Base-by-base conservation (phyloP, 208 protist genomes). In the Angomonas ambiguus region DNA sequence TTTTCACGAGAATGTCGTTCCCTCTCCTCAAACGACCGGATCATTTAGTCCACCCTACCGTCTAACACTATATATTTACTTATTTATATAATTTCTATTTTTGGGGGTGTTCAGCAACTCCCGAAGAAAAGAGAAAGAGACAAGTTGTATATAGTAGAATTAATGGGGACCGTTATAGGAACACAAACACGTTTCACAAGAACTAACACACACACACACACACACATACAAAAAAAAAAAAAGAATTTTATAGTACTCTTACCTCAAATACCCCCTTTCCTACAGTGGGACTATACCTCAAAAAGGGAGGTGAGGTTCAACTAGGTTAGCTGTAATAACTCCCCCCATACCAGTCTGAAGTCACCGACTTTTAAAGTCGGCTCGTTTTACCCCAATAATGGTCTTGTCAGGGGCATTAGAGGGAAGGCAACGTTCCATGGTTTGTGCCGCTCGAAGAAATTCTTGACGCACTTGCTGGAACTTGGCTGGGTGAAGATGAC, bases 401-500 rank as follows among this genome's bases (percentile, higher is more conserved):
- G 85, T 91, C 67, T 91, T 91, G 49, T 95, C 88, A 25, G 88
- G 88, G 6, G 79, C 73, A 55, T 80, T 92, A 5, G 45, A 56
- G 0, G 90, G 90, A 28, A 83, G 42, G 69, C 77, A 91, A 1
- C 85, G 82, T 69, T 93, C 82, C 90, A 95, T 95, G 51, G 72
- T 80, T 71, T 90, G 75, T 35, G 85, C 90, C 18, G 87, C 90
- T 11, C 86, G 74, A 33, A 83, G 65, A 51, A 95, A 92, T 70
- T 95, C 87, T 65, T 93, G 86, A 73, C 93, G 93, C 28, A 95
- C 90, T 51, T 91, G 69, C 67, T 91, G 80, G 62, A 95, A 95
- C 79, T 95, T 95, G 4, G 87, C 86, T 2, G 69, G 75, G 72
- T 95, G 90, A 35, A 95, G 72, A 66, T 93, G 87, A 16, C 90